A percentile compares a stretch with the other conserved stretches of the same genome.
Evolutionary conservation across 441 rosid species (phyloP).

Genomic region (Flueggea neowawraea): DNA sequence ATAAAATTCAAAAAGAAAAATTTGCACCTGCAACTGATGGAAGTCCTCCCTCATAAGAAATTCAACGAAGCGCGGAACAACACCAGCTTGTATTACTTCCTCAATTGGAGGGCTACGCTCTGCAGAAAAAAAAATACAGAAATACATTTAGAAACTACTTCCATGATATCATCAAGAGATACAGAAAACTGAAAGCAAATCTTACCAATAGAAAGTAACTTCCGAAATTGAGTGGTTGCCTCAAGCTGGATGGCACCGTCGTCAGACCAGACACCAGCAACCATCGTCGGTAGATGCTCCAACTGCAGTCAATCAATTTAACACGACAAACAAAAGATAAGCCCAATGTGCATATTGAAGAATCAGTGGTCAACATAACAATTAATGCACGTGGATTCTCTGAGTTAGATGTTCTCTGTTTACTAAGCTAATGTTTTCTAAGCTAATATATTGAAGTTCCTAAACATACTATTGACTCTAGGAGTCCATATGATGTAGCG

Average conservation of each 20-base stretch:
- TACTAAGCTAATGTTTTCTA: too few relatives aligned
- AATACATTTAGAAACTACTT: neutral
- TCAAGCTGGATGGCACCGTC: constrained; percentile 66
- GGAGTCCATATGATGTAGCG: too few relatives aligned
- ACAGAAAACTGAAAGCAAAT: neutral
- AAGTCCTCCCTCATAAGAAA: constrained; percentile 72
- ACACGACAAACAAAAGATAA: neutral
- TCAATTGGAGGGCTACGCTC: constrained; percentile 91
- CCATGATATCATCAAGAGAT: neutral
- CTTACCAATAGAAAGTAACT: constrained; percentile 75
- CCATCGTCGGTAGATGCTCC: constrained; percentile 75
- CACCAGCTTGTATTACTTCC: constrained; percentile 79
- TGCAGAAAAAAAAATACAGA: constrained; percentile 12
- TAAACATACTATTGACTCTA: too few relatives aligned
- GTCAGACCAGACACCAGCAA: constrained; percentile 64
- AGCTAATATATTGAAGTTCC: too few relatives aligned
- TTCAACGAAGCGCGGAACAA: constrained; percentile 87
- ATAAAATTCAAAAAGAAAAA: neutral
- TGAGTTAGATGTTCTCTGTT: too few relatives aligned
- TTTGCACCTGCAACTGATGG: constrained; percentile 75
- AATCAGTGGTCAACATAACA: too few relatives aligned
- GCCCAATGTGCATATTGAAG: neutral
- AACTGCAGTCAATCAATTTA: constrained; percentile 38
- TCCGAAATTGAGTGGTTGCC: constrained; percentile 78
- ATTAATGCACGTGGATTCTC: too few relatives aligned